A percentile compares a stretch with the other conserved stretches of the same genome.
These are phyloP conservation scores for Bruguiera sexangula DNA, from an alignment of 345 rosid species.

Conservation along the genomic window DNA sequence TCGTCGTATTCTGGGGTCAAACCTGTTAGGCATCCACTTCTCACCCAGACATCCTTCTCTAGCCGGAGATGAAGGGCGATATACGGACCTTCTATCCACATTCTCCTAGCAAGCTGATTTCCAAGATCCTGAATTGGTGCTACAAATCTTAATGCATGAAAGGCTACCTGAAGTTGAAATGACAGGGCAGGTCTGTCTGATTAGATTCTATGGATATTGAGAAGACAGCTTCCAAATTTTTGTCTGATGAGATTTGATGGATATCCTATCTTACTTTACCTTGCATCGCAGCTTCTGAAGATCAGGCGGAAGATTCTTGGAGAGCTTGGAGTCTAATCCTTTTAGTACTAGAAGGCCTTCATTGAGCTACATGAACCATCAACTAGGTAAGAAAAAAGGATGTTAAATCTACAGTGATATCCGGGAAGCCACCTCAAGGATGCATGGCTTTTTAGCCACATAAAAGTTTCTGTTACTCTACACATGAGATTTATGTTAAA, in stretches of 20 bases:
- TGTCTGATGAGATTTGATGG: neutral
- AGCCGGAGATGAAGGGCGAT: conserved; percentile 66
- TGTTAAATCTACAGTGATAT: too few relatives aligned
- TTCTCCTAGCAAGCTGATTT: conserved; percentile 57
- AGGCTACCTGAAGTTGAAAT: conserved; percentile 48
- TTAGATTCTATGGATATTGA: neutral
- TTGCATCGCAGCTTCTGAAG: conserved; percentile 79
- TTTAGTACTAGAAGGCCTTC: conserved; percentile 59
- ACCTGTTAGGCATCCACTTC: conserved; percentile 74
- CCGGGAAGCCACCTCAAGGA: neutral
- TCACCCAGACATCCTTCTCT: conserved; percentile 75
- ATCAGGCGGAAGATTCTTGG: conserved; percentile 66
- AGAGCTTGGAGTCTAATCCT: conserved; percentile 64
- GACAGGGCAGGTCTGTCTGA: too few relatives aligned
- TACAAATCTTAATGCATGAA: conserved; percentile 62
- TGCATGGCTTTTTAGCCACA: too few relatives aligned
- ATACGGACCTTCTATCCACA: conserved; percentile 82
- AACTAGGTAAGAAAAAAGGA: neutral
- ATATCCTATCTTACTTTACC: conserved; percentile 24
- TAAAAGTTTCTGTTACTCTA: too few relatives aligned
- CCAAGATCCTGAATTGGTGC: conserved; percentile 61
- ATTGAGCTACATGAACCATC: conserved; percentile 42
- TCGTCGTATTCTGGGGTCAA: conserved; percentile 52
- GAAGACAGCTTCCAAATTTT: neutral
- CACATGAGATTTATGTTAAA: neutral